phyloP scores from a whole-genome alignment of 2,329 filamentous ascomycete species.

The Emergomyces orientalis region DNA sequence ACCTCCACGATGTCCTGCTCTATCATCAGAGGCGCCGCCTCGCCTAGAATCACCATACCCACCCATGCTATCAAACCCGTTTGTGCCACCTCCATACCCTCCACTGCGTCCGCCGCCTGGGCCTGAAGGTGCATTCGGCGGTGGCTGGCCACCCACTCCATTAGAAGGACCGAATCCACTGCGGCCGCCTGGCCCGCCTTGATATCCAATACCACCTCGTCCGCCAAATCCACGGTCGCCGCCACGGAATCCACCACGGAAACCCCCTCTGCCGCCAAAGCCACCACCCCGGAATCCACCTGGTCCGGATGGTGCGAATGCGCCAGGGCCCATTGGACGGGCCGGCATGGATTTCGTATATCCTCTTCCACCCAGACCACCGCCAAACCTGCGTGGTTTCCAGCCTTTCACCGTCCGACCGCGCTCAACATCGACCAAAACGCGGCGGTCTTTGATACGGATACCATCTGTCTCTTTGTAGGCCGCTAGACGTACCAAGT shows the following conservation, averaged over 20 bases:
- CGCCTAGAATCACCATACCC: conserved; percentile 36
- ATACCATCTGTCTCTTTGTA: conserved; percentile 82
- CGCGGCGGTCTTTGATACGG: conserved; percentile 81
- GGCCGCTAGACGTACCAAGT: conserved; percentile 61
- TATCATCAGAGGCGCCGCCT: conserved; percentile 55
- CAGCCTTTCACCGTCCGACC: conserved; percentile 89
- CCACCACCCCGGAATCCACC: conserved; percentile 48
- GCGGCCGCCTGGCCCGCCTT: conserved; percentile 53
- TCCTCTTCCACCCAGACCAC: conserved; percentile 81
- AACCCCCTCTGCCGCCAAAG: conserved; percentile 44
- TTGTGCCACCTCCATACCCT: conserved; percentile 34
- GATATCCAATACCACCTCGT: conserved; percentile 47
- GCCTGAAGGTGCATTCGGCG: conserved; percentile 44
- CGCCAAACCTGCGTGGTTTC: conserved; percentile 84
- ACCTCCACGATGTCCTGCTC: conserved; percentile 41
- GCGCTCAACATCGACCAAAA: conserved; percentile 92
- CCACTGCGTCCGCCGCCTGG: conserved; percentile 47
- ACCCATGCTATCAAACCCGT: conserved; percentile 38
- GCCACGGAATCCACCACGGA: conserved; percentile 44
- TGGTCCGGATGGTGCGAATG: conserved; percentile 47
- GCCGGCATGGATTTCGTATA: conserved; percentile 76
- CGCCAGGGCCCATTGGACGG: conserved; percentile 58
- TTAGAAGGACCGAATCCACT: conserved; percentile 34
- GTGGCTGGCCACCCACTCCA: conserved; percentile 31
- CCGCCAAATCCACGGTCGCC: conserved; percentile 42